phyloP scores from a whole-genome alignment of 306 rosid genomes.

The Fragaria iinumae region DNA sequence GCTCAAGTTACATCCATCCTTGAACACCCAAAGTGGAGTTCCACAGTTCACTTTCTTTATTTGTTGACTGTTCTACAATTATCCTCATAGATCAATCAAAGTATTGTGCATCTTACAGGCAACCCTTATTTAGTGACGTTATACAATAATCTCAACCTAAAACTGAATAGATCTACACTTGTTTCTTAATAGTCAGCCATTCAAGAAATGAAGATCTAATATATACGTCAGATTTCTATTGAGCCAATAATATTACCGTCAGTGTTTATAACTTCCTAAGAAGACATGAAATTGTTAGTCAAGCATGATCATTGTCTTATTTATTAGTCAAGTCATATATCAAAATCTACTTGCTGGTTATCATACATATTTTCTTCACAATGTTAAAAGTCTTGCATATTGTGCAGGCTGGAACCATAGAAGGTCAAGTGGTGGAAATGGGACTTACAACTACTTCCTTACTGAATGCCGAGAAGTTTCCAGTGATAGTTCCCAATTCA shows the following conservation, averaged over 20 bases:
- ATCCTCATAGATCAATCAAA: not conserved
- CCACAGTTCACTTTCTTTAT: not conserved
- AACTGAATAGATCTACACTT: not conserved
- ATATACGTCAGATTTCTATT: not conserved
- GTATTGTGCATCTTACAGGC: not conserved
- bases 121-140: not conserved
- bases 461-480: constrained; percentile 84
- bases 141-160: not conserved
- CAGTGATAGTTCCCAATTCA: constrained; percentile 85
- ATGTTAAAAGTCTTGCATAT: constrained; percentile 16
- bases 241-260: not conserved
- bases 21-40: not conserved
- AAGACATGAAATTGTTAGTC: not conserved
- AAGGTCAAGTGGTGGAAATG: constrained; percentile 94
- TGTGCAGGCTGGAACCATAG: constrained; percentile 82
- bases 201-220: not conserved
- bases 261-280: not conserved
- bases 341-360: not conserved
- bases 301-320: not conserved
- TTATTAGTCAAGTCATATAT: not conserved
- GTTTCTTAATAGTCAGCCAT: not conserved
- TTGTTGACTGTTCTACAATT: not conserved
- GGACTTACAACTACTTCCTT: constrained; percentile 84
- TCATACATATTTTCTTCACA: not conserved
- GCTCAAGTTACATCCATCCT: too few species aligned